phyloP scores from a whole-genome alignment of 371 early-diverging fungal genomes.

The Cladochytrium tenue region DNA sequence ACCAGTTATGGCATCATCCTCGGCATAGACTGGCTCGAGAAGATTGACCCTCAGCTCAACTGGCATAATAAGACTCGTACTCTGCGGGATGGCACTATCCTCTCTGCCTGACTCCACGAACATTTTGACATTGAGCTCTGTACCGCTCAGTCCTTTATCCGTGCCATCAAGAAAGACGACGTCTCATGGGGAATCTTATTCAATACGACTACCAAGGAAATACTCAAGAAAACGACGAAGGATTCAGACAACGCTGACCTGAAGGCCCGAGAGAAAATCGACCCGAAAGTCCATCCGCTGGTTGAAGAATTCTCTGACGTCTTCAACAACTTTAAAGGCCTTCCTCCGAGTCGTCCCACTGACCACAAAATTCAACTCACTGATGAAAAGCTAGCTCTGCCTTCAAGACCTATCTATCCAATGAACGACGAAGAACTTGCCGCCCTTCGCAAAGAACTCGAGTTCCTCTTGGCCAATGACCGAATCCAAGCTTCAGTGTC shows the following conservation, averaged over 20 bases:
- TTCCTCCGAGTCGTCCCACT: slow-evolving; percentile 1
- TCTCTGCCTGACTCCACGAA: too few species aligned
- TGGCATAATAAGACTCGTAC: slow-evolving; percentile 9
- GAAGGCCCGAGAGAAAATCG: background rate
- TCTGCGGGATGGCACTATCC: too few species aligned
- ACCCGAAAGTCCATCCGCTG: background rate
- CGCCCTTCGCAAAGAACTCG: slow-evolving; percentile 10
- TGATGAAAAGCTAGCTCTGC: too few species aligned
- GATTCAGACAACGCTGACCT: background rate
- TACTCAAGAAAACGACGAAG: background rate
- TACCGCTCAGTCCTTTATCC: too few species aligned
- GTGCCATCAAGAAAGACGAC: too few species aligned
- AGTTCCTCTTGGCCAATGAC: background rate
- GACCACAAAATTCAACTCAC: slow-evolving; percentile 14
- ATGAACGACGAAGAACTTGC: slow-evolving; percentile 13
- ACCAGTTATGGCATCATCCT: slow-evolving; percentile 19
- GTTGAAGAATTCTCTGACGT: slow-evolving; percentile 7
- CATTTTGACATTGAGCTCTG: too few species aligned
- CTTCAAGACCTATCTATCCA: slow-evolving; percentile 14
- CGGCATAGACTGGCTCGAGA: slow-evolving; percentile 18
- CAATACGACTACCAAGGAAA: too few species aligned
- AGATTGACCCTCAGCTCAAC: slow-evolving; percentile 6
- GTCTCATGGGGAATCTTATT: too few species aligned
- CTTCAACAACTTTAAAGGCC: slow-evolving; percentile 2
- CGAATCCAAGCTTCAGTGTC: too few species aligned